phyloP scores from a whole-genome alignment of 225 moss, liverwort and hornwort genomes.

The Straminergon stramineum region DNA sequence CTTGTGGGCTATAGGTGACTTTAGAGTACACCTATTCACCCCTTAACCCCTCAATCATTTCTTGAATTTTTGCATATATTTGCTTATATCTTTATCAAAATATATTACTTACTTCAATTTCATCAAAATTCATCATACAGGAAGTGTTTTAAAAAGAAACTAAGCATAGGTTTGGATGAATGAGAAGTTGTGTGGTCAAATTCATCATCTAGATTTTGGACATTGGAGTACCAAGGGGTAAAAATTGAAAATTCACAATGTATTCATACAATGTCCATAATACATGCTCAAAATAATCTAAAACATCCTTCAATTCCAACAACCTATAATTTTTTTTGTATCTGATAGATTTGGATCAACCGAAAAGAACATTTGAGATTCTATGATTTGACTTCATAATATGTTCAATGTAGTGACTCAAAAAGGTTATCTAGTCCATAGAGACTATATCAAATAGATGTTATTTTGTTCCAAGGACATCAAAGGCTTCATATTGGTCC shows the following conservation, averaged over 20 bases:
- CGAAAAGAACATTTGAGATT: not conserved
- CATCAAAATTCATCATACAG: too few relatives aligned
- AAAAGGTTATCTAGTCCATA: not conserved
- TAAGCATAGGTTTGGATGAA: too few relatives aligned
- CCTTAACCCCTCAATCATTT: too few relatives aligned
- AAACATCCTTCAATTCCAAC: not conserved
- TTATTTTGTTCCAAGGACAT: not conserved
- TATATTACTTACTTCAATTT: too few relatives aligned
- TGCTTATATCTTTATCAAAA: too few relatives aligned
- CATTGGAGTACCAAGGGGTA: too few relatives aligned
- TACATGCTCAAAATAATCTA: not conserved
- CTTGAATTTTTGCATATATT: too few relatives aligned
- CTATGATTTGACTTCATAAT: not conserved
- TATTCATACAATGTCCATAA: fast-evolving
- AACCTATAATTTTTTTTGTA: not conserved
- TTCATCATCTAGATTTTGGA: too few relatives aligned
- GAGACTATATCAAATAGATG: not conserved
- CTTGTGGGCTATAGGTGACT: not conserved
- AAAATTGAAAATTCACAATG: not conserved
- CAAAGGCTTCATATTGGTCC: not conserved
- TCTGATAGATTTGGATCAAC: not conserved
- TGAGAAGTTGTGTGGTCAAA: too few relatives aligned
- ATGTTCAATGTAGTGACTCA: not conserved
- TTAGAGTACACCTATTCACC: fast-evolving
- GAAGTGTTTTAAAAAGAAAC: too few relatives aligned